Evolutionary conservation across 345 rosid species (phyloP).

Genomic region (Lepidium sativum): DNA sequence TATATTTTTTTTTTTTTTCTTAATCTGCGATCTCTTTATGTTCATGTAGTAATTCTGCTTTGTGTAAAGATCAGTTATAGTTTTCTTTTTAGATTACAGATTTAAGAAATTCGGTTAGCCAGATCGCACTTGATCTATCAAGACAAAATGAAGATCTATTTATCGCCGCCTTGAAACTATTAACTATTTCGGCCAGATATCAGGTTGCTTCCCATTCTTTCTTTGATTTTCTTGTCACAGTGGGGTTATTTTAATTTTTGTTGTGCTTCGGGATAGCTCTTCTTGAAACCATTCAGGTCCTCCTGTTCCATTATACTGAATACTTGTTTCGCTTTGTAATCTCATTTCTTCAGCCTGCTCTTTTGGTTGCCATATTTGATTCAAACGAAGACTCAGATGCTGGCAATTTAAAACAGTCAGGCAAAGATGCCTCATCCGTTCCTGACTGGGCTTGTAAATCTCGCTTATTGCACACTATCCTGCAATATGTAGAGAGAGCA

Average conservation of each 20-base stretch:
- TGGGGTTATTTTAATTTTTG: background rate
- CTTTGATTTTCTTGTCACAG: background rate
- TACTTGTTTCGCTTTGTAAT: background rate
- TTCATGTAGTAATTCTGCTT: background rate
- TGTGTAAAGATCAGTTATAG: slow-evolving; percentile 18
- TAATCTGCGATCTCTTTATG: background rate
- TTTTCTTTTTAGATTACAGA: slow-evolving; percentile 47
- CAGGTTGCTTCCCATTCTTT: slow-evolving; percentile 41
- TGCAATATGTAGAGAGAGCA: slow-evolving; percentile 46
- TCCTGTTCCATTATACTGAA: slow-evolving; percentile 4
- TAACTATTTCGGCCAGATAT: slow-evolving; percentile 61
- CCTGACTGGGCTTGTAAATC: slow-evolving; percentile 33
- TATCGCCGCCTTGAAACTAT: slow-evolving; percentile 47
- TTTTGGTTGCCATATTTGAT: slow-evolving; percentile 54
- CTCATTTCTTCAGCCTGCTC: slow-evolving; percentile 63
- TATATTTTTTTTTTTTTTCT: slow-evolving; percentile 3
- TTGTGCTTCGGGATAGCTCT: background rate
- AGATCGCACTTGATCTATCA: slow-evolving; percentile 39
- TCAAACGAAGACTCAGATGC: slow-evolving; percentile 33
- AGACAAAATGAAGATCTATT: slow-evolving; percentile 52
- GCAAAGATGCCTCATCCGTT: slow-evolving; percentile 26
- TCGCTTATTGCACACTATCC: slow-evolving; percentile 40
- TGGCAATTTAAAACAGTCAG: slow-evolving; percentile 29
- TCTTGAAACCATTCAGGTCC: background rate
- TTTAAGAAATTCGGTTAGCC: slow-evolving; percentile 37